These are phyloP conservation scores for Prunus davidiana DNA, from an alignment of 306 rosid genomes.

Conservation along the genomic window DNA sequence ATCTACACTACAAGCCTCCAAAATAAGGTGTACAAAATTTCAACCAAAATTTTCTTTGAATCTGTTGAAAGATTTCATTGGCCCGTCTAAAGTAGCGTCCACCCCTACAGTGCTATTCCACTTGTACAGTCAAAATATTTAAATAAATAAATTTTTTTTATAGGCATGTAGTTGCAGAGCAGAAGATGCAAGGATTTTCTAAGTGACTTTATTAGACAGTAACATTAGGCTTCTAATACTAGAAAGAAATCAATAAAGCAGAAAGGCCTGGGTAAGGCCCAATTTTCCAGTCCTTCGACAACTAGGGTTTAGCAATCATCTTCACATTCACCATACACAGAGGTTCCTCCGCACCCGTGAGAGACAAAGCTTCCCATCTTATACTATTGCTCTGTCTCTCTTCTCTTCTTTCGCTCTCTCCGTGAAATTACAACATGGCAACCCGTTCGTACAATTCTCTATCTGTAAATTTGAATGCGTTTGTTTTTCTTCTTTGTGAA, in stretches of 20 bases:
- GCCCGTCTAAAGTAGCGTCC: slow-evolving; percentile 26
- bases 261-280: slow-evolving; percentile 26
- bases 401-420: too few relatives aligned
- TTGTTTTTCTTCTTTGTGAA: too few relatives aligned
- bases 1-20: not conserved
- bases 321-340: too few relatives aligned
- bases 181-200: not conserved
- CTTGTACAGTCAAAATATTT: slow-evolving; percentile 9
- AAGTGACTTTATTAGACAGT: too few relatives aligned
- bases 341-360: too few relatives aligned
- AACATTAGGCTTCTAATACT: not conserved
- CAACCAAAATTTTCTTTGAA: not conserved
- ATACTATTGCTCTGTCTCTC: too few relatives aligned
- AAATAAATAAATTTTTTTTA: not conserved
- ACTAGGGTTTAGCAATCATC: too few relatives aligned
- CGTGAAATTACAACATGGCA: too few relatives aligned
- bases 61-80: not conserved
- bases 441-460: too few relatives aligned
- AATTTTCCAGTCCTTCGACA: too few relatives aligned
- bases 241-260: not conserved
- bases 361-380: too few relatives aligned
- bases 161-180: not conserved
- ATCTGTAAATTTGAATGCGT: too few relatives aligned
- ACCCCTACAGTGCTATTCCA: slow-evolving; percentile 26
- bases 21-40: not conserved